Base-by-base conservation (phyloP, 2,329 filamentous ascomycete species). In the Cladophialophora exuberans region DNA sequence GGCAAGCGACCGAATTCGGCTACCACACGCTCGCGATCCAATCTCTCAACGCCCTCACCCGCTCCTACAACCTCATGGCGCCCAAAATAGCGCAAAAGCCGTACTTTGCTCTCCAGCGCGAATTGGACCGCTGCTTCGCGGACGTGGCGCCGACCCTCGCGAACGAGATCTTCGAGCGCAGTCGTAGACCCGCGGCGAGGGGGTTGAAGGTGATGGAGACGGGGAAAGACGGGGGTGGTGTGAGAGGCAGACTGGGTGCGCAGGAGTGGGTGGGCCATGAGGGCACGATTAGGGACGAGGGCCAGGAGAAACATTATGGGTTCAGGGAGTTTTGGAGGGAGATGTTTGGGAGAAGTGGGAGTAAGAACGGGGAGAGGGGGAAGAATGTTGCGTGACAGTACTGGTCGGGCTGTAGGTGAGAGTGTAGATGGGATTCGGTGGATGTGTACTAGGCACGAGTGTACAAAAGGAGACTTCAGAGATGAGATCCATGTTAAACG, bases 41-140 rank as follows among this genome's bases (percentile, higher is more conserved):
- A 42, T 84, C 89, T 53, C 83, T 97, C 52, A 97, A 97, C 72
- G 72, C 75, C 25, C 79, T 95, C 44, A 87, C 90, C 6, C 83
- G 94, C 22, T 89, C 89, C 11, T 99, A 99, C 76, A 97, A 97
- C 65, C 82, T 97, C 2, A 93, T 96, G 85, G 93, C 94, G 0
- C 94, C 94, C 0, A 87, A 90, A 51, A 79, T 96, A 1, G 92
- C 93, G 2, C 95, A 94, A 73, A 96, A 96, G 71, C 90, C 93
- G 0, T 97, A 97, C 71, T 91, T 90, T 67, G 86, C 80, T 2
- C 82, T 97, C 6, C 83, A 91, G 39, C 84, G 93, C 44, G 94
- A 99, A 72, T 79, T 97, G 13, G 80, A 79, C 25, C 79, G 83
- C 2, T 97, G 92, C 69, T 97, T 86, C 67, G 88, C 90, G 0